These are phyloP conservation scores for Phytophthora pluvialis DNA, from an alignment of 352 stramenopile genomes.

Conservation along the genomic window DNA sequence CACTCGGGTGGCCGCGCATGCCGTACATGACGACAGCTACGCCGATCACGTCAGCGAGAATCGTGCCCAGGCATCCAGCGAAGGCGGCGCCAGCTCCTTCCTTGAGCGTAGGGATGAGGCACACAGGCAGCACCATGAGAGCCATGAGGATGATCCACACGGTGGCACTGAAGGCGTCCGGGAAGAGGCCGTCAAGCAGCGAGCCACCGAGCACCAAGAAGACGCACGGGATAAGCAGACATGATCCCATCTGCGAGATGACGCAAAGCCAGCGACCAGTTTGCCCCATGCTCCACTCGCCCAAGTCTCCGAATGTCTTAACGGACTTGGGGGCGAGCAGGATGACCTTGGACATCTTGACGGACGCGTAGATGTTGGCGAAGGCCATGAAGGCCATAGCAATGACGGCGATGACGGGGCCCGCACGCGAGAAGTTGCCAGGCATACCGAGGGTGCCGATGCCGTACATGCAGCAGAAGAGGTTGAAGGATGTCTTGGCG, in stretches of 20 bases:
- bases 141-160: constrained; percentile 67
- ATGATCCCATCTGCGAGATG: constrained; percentile 47
- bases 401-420: constrained; percentile 34
- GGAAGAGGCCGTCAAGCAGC: constrained; percentile 46
- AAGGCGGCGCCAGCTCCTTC: constrained; percentile 44
- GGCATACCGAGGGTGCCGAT: no score
- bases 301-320: constrained; percentile 50
- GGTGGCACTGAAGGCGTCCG: constrained; percentile 42
- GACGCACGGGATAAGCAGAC: constrained; percentile 43
- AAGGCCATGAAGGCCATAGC: constrained; percentile 61
- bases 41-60: constrained; percentile 55
- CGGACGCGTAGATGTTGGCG: constrained; percentile 56
- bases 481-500: no score
- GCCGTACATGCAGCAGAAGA: no score
- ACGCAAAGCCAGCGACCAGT: constrained; percentile 38
- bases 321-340: constrained; percentile 52
- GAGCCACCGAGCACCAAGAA: constrained; percentile 59
- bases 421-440: constrained; percentile 55
- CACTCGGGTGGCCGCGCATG: constrained; percentile 45
- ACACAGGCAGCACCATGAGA: constrained; percentile 46
- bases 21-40: constrained; percentile 41
- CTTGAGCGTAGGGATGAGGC: constrained; percentile 56
- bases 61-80: constrained; percentile 51
- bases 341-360: constrained; percentile 58
- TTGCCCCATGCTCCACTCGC: no score